phyloP scores from a whole-genome alignment of 73 alveolate species.

The Uronychia setigera region DNA sequence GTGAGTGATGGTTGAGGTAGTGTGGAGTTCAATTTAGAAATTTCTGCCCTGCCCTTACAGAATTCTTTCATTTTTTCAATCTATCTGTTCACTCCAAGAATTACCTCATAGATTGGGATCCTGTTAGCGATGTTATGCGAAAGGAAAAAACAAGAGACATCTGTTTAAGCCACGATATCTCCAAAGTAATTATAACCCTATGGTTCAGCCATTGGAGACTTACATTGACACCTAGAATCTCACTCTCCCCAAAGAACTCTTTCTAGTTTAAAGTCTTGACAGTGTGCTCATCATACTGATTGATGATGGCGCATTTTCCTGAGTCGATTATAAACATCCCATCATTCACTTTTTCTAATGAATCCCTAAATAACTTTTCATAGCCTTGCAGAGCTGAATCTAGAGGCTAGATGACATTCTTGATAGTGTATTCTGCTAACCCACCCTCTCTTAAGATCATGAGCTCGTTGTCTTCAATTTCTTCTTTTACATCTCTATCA shows the following conservation, averaged over 20 bases:
- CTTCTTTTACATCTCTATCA: background rate
- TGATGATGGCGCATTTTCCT: conserved; percentile 33
- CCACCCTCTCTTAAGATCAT: background rate
- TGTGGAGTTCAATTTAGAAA: background rate
- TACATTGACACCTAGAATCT: background rate
- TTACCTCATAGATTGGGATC: background rate
- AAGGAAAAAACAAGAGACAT: background rate
- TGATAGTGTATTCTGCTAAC: background rate
- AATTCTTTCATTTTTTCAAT: background rate
- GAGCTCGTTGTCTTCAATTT: background rate
- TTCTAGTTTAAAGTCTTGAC: conserved; percentile 8
- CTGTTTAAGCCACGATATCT: background rate
- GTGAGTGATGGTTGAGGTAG: conserved; percentile 4
- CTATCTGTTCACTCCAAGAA: background rate
- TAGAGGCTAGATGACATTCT: background rate
- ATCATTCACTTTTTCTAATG: conserved; percentile 21
- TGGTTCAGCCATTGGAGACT: background rate
- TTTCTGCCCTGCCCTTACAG: background rate
- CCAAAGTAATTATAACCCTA: background rate
- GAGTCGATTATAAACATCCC: conserved; percentile 38
- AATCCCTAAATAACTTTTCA: conserved; percentile 4
- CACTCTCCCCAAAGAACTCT: conserved; percentile 51
- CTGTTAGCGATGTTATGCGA: no score
- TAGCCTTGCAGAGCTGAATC: background rate
- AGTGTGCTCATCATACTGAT: conserved; percentile 16